Conservation (phyloP, 1,284 basidiomycete genomes). For the Chondrostereum purpureum region DNA sequence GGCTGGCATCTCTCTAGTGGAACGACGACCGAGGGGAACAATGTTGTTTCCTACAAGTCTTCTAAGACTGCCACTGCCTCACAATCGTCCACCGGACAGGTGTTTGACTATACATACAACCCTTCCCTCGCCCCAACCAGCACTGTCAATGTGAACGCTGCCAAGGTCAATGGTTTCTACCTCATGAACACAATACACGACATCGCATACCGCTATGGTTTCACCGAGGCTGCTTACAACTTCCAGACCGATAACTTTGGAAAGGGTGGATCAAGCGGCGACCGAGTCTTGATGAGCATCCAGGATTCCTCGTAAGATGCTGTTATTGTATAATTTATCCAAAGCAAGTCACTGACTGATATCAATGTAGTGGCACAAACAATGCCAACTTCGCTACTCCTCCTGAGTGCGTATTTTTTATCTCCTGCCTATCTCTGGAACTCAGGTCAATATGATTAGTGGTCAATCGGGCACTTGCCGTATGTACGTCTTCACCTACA, state of each 20-base stretch:
- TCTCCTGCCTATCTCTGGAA: background rate
- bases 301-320: conserved; percentile 36
- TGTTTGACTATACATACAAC: conserved; percentile 32
- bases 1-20: conserved; percentile 14
- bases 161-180: conserved; percentile 46
- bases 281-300: conserved; percentile 36
- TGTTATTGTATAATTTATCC: too few relatives aligned
- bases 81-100: background rate
- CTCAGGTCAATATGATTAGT: conserved; percentile 12
- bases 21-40: conserved; percentile 27
- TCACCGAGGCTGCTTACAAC: conserved; percentile 18
- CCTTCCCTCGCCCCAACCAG: conserved; percentile 20
- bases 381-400: conserved; percentile 39
- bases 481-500: conserved; percentile 33
- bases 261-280: conserved; percentile 20
- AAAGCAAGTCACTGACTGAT: too few relatives aligned
- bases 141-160: conserved; percentile 35
- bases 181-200: conserved; percentile 45
- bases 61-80: conserved; percentile 18
- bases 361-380: too few relatives aligned
- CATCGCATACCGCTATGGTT: conserved; percentile 30
- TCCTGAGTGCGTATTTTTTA: conserved; percentile 32
- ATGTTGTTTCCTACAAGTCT: conserved; percentile 29
- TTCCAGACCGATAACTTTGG: conserved; percentile 11
- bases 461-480: conserved; percentile 22